phyloP scores from a whole-genome alignment of 2,329 filamentous ascomycete genomes.

The Talaromyces sp. region DNA sequence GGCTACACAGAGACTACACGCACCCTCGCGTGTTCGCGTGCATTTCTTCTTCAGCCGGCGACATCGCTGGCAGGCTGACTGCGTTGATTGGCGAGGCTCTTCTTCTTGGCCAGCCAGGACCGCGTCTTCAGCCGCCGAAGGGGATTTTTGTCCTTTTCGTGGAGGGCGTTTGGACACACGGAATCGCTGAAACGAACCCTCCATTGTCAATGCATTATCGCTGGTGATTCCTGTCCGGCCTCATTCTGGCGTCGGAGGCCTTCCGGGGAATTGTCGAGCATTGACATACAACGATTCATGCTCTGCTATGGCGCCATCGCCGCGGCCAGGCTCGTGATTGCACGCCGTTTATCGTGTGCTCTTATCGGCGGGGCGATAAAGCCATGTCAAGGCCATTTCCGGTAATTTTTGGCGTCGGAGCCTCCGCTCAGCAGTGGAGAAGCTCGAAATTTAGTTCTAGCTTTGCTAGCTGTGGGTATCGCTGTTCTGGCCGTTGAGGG shows the following conservation, averaged over 20 bases:
- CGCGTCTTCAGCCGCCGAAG: neutral
- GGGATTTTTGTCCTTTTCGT: neutral
- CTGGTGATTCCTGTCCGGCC: neutral
- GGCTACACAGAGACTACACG: slow-evolving; percentile 36
- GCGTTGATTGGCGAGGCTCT: slow-evolving; percentile 3
- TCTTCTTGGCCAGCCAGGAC: neutral
- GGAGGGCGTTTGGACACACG: slow-evolving; percentile 4
- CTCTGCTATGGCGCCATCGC: neutral
- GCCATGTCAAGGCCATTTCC: neutral
- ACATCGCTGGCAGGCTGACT: slow-evolving; percentile 39
- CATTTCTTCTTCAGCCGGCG: slow-evolving; percentile 46
- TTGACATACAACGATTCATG: neutral
- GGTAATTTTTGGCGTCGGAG: neutral
- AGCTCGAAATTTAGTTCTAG: neutral
- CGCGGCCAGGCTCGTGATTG: neutral
- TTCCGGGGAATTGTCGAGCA: neutral
- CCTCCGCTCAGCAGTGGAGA: neutral
- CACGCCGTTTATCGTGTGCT: neutral
- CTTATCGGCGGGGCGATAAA: neutral
- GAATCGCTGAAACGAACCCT: slow-evolving; percentile 12
- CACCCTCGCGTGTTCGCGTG: slow-evolving; percentile 31
- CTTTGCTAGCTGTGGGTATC: too few species aligned
- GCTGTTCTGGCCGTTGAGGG: too few species aligned
- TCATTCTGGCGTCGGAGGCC: neutral
- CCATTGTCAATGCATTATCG: slow-evolving; percentile 5